Evolutionary conservation across 768 basidiomycete genomes (phyloP), one percentile per base, ranked within the genome.

Genomic region (Coprinopsis sp.): DNA sequence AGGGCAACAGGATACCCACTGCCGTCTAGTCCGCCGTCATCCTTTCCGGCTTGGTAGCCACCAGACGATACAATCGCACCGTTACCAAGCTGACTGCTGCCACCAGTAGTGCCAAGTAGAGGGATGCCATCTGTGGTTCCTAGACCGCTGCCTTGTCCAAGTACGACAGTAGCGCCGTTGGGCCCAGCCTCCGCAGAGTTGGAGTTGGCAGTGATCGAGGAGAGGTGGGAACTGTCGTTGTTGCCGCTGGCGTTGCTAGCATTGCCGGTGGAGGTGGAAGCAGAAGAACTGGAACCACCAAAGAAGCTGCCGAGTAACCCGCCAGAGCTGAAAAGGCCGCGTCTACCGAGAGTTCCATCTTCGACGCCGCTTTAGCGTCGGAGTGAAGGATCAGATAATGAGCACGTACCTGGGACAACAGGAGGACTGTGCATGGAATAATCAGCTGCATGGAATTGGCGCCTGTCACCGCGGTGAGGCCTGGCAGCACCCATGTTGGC

Each of bases 391-490:
- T 6, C 6, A 19, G 6, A 12, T 10, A 19, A 24, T 21, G 38
- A 25, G 10, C 22, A 27, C 40, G 27, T 28, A 57, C 56, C n/a
- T 46, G 18, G 25, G 19, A 21, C 22, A 30, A 30, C 14, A 28
- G 47, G 33, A 42, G 44, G 34, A 10, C n/a, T 19, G 25, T 25
- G 21, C 4, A 22, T 37, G 3, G 31, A 33, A 28, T 42, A 49
- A 25, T 49, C 47, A 6, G 47, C 40, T 12, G 39, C 30, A 24
- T 49, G 47, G 18, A 49, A 18, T 25, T 49, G 47, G 22, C 47
- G 47, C 40, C 25, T 41, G 21, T 41, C 37, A 4, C 30, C 30
- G 8, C n/a, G 30, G 30, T 31, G 30, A 16, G 44, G 29, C 8
- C 11, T 25, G 38, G 38, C 37, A 6, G 23, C 23, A 22, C 47